These are phyloP conservation scores for Mycena floridula DNA, from an alignment of 768 basidiomycete genomes.

Conservation along the genomic window DNA sequence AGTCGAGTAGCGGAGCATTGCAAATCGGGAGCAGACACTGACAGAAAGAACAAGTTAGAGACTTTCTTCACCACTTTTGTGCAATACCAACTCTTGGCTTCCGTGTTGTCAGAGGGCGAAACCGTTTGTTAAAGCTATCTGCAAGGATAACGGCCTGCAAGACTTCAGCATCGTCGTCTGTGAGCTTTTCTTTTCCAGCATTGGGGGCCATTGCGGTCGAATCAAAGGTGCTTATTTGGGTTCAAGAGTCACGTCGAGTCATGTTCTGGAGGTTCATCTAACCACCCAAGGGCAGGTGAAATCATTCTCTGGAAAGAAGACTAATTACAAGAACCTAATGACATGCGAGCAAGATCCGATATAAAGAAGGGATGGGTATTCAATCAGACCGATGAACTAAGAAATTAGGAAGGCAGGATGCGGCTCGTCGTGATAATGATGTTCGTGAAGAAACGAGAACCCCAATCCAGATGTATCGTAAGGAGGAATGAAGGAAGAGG, in stretches of 20 bases:
- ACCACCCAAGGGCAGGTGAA: background rate
- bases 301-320: constrained; percentile 22
- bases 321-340: constrained; percentile 56
- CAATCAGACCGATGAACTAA: constrained; percentile 54
- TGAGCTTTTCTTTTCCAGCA: constrained; percentile 56
- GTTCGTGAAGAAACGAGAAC: constrained; percentile 49
- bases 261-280: background rate
- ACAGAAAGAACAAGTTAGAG: constrained; percentile 8
- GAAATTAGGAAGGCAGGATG: constrained; percentile 65
- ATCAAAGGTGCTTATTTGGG: too few relatives aligned
- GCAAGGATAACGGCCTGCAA: constrained; percentile 94
- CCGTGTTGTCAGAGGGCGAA: constrained; percentile 81
- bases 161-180: constrained; percentile 74
- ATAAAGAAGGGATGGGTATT: constrained; percentile 56
- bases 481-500: constrained; percentile 21
- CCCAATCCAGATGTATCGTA: constrained; percentile 58
- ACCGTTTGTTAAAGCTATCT: constrained; percentile 93
- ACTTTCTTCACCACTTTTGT: background rate
- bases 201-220: constrained; percentile 58
- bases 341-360: constrained; percentile 53
- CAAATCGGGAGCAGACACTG: constrained; percentile 92
- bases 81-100: constrained; percentile 72
- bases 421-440: constrained; percentile 54
- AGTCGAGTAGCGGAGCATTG: constrained; percentile 88
- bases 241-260: too few relatives aligned